Evolutionary conservation across 805 yeast genomes (phyloP).

Genomic region (Jamesozyma rosinii): DNA sequence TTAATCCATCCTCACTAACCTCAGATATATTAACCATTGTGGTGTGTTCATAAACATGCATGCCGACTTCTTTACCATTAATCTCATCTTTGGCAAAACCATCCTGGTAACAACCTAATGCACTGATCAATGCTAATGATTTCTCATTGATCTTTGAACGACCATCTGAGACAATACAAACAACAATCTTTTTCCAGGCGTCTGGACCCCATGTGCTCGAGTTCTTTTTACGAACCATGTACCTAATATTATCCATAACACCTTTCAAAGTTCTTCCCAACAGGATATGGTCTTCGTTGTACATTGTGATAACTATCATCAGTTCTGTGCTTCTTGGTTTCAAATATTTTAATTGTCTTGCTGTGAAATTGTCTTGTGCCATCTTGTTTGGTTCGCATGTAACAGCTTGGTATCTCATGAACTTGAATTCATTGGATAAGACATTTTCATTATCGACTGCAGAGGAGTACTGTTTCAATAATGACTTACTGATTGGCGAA

Average conservation of each 20-base stretch:
- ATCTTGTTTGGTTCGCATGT: slow-evolving; percentile 84
- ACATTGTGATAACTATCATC: slow-evolving; percentile 79
- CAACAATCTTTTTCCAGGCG: slow-evolving; percentile 90
- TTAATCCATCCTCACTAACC: slow-evolving; percentile 53
- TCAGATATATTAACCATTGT: slow-evolving; percentile 78
- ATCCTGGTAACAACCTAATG: slow-evolving; percentile 87
- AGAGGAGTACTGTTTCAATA: slow-evolving; percentile 42
- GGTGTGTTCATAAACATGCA: slow-evolving; percentile 90
- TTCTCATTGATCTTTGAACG: slow-evolving; percentile 73
- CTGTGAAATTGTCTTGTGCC: slow-evolving; percentile 51
- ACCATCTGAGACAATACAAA: slow-evolving; percentile 86
- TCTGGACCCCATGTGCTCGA: slow-evolving; percentile 87
- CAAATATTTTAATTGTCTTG: slow-evolving; percentile 71
- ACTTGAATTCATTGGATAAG: slow-evolving; percentile 50
- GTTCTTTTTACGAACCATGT: slow-evolving; percentile 55
- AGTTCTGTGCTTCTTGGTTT: slow-evolving; percentile 79
- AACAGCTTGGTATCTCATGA: slow-evolving; percentile 88
- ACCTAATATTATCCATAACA: slow-evolving; percentile 75
- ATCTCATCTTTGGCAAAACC: slow-evolving; percentile 91
- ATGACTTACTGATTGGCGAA: slow-evolving; percentile 73
- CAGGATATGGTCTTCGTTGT: slow-evolving; percentile 77
- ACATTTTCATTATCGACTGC: slow-evolving; percentile 35
- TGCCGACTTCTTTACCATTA: slow-evolving; percentile 68
- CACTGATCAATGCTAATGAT: slow-evolving; percentile 69
- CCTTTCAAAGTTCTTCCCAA: slow-evolving; percentile 84